Conservation (phyloP, 306 rosid species). For the Mimosa pudica region DNA sequence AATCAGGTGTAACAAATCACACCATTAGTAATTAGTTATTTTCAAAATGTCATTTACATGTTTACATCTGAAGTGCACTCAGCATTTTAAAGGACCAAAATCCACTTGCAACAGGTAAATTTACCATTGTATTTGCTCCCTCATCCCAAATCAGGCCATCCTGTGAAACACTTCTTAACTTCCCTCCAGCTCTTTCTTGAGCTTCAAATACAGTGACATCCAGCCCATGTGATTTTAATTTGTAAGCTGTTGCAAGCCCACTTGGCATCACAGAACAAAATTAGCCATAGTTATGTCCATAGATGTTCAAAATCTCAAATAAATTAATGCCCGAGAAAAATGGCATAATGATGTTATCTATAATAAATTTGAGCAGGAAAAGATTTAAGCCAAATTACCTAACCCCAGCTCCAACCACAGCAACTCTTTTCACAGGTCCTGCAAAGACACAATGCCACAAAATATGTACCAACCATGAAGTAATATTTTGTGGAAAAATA, state of each 20-base stretch:
- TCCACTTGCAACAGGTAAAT: slow-evolving; percentile 12
- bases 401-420: slow-evolving; percentile 92
- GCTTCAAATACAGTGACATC: slow-evolving; percentile 82
- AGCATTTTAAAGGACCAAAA: slow-evolving; percentile 5
- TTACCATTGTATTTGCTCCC: slow-evolving; percentile 97
- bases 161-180: slow-evolving; percentile 70
- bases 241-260: slow-evolving; percentile 96
- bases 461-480: background rate
- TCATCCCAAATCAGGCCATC: slow-evolving; percentile 89
- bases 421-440: slow-evolving; percentile 78
- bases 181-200: slow-evolving; percentile 86
- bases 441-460: slow-evolving; percentile 29
- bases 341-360: background rate
- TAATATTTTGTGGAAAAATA: too few relatives aligned
- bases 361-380: background rate
- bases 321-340: background rate
- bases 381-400: slow-evolving; percentile 52
- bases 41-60: slow-evolving; percentile 13
- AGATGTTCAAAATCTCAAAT: slow-evolving; percentile 11
- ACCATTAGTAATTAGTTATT: background rate
- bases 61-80: background rate
- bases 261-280: slow-evolving; percentile 47
- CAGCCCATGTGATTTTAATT: slow-evolving; percentile 79
- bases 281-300: slow-evolving; percentile 28
- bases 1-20: slow-evolving; percentile 5